Evolutionary conservation across 495 filamentous ascomycete species (phyloP), one percentile per base, ranked within the genome.

Genomic region (Aspergillus campestris): DNA sequence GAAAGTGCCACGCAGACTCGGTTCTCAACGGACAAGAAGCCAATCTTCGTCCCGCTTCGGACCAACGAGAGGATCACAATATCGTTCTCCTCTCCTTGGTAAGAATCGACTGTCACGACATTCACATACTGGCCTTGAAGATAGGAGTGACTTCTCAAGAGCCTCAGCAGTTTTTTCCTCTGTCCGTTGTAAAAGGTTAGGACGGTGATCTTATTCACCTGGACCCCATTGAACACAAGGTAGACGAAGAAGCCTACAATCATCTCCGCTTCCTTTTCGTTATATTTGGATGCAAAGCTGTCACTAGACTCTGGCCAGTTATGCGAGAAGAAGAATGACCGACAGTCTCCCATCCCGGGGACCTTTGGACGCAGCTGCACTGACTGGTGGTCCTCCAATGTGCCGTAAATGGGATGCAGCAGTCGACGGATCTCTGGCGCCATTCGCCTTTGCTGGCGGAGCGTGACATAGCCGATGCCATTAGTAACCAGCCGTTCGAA

Each of bases 111-210:
- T 0, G 92, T 96, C 33, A 72, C 74, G 1, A 96, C 80, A 18
- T 86, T 89, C 53, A 84, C 74, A 31, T 61, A 58, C 0, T 52
- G 42, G 6, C 63, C 66, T 45, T 62, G 57, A 1, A 88, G 65
- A 38, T 75, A 71, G 0, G 59, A 48, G 37, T 81, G 70, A 13
- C 49, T 61, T 35, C 63, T 75, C 37, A 90, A 58, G 2, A 65
- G 55, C 30, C 60, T 70, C 0, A 81, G 49, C 7, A 95, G 65
- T 4, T 68, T 58, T 52, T 86, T 85, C 33, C 81, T 73, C 52
- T 98, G 91, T 10, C 87, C 91, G 37, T 87, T 86, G 67, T 98
- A 96, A 57, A 94, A 92, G 0, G 89, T 96, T 34, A 98, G 62
- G 14, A 98, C 66, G 0, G 90, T 95, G 49, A 98, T 92, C 7